Base-by-base conservation (phyloP, 176 grass and related monocot species). In the Raddia distichophylla region DNA sequence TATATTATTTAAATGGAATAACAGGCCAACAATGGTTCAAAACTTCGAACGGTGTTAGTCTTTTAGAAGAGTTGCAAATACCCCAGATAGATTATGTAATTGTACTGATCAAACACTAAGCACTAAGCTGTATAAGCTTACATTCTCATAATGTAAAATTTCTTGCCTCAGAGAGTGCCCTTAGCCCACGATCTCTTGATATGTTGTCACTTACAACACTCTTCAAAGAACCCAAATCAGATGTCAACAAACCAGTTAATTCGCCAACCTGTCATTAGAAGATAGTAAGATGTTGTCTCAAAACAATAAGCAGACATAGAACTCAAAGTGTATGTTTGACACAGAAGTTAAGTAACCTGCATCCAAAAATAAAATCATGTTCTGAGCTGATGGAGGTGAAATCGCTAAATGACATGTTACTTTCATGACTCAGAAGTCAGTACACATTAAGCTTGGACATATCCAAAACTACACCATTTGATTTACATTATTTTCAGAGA, bases 101-200 rank as follows among this genome's bases (percentile, higher is more conserved):
- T 75, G 56, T 37, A 72, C n/a, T 77, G 42, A 81, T 89, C 80
- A 88, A 88, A 85, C 74, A 73, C 46, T 82, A 78, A 64, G 54
- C 81, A 78, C 40, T 85, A 87, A 79, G 60, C 72, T 81, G 76
- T 81, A 89, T 84, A 94, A 92, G 72, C 71, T 89, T 86, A 75
- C 81, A 82, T 71, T 92, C 79, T 85, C 83, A 84, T 88, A 80
- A 47, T 83, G 47, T 83, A 87, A 94, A 88, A 65, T 91, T 85
- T 74, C 88, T 94, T 98, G 90, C 95, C 95, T 98, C 95, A 81
- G 95, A 94, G 59, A 94, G 50, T 86, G 95, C 95, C 86, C 95
- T 94, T 55, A 94, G 80, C 51, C 95, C 95, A 79, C 95, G 92
- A 86, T 98, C 95, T 69, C 95, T 93, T 69, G 95, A 98, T 84